These are phyloP conservation scores for Blumeria hordei DNA, from an alignment of 2,329 filamentous ascomycete genomes.

Conservation along the genomic window DNA sequence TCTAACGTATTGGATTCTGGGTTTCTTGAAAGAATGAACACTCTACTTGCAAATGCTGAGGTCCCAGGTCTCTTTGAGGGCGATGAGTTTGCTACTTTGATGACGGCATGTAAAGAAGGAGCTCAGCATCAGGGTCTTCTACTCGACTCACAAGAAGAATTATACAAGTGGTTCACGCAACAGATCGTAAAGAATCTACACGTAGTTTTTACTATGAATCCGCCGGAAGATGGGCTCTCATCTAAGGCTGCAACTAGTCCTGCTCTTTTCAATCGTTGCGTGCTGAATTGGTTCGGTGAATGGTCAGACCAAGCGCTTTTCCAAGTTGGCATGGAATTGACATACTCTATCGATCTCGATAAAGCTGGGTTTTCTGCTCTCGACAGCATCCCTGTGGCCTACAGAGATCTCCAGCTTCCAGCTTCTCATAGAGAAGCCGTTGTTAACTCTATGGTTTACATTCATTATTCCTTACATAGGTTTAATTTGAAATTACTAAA, in stretches of 20 bases:
- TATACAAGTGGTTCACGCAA: constrained; percentile 99
- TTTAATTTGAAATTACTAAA: constrained; percentile 77
- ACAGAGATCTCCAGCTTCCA: constrained; percentile 61
- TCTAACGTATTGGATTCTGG: constrained; percentile 95
- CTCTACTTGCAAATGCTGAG: constrained; percentile 92
- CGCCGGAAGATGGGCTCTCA: constrained; percentile 77
- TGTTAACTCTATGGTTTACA: constrained; percentile 96
- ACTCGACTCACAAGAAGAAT: constrained; percentile 88
- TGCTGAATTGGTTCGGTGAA: constrained; percentile 98
- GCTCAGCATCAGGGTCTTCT: constrained; percentile 87
- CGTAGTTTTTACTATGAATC: constrained; percentile 99
- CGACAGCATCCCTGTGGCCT: constrained; percentile 81
- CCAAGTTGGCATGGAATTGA: constrained; percentile 90
- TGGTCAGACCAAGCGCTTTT: constrained; percentile 98
- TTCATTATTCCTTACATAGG: constrained; percentile 78
- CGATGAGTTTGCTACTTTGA: constrained; percentile 93
- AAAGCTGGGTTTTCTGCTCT: constrained; percentile 65
- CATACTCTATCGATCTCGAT: constrained; percentile 87
- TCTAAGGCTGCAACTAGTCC: constrained; percentile 96
- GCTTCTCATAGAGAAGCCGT: constrained; percentile 79
- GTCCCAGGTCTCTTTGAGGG: constrained; percentile 96
- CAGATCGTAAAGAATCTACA: constrained; percentile 98
- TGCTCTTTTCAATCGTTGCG: constrained; percentile 95
- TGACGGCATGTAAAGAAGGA: constrained; percentile 98
- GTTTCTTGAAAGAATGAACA: constrained; percentile 99